Percentiles rank a stretch among this genome's conserved stretches.
Evolutionary conservation across 371 early-diverging fungal genomes (phyloP).

Genomic region (Paraphysoderma sedebokerense): DNA sequence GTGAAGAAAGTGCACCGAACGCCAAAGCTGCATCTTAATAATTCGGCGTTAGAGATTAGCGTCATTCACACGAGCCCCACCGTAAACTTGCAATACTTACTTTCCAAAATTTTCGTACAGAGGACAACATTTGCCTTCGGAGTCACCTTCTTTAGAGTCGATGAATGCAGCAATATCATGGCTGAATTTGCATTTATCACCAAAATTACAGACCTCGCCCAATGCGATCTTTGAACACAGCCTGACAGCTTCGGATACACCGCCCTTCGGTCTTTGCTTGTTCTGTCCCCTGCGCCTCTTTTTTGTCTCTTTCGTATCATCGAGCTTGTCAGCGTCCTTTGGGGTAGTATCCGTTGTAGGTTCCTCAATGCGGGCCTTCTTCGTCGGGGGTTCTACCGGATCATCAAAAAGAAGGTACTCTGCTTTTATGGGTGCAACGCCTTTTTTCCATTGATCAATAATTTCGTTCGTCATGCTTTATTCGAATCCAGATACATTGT

Average conservation of each 20-base stretch:
- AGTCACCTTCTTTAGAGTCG: constrained; percentile 13
- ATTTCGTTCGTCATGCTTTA: neutral
- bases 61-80: constrained; percentile 38
- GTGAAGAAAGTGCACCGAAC: constrained; percentile 58
- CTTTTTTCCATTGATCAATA: neutral
- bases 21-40: constrained; percentile 47
- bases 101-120: neutral
- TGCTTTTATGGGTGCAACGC: neutral
- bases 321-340: neutral
- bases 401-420: neutral
- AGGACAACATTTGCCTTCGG: neutral
- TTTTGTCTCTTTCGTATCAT: neutral
- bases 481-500: too few species aligned
- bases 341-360: neutral
- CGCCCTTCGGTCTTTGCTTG: neutral
- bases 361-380: neutral
- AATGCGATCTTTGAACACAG: constrained; percentile 29
- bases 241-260: constrained; percentile 4
- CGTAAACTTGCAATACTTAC: constrained; percentile 20
- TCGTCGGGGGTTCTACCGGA: neutral
- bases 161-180: constrained; percentile 48
- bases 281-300: neutral
- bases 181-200: constrained; percentile 35
- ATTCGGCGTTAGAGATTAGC: constrained; percentile 51
- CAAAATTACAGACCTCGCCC: constrained; percentile 28